A percentile compares a stretch with the other conserved stretches of the same genome.
phyloP scores from a whole-genome alignment of 768 basidiomycete species.

The Agaricus sinodeliciosus region DNA sequence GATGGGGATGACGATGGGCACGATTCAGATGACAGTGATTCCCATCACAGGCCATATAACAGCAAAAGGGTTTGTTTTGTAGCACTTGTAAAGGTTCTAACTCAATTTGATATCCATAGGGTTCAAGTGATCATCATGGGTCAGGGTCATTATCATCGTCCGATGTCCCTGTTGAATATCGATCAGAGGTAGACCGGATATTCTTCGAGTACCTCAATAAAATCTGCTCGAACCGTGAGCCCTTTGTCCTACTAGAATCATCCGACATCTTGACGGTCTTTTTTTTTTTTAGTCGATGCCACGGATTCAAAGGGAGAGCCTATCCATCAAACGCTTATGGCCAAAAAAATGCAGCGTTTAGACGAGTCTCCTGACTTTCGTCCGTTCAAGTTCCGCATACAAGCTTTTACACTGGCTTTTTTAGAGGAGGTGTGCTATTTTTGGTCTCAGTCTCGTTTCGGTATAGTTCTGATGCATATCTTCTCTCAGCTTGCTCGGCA shows the following conservation, averaged over 20 bases:
- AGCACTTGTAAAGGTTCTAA: not conserved
- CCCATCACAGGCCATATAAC: conserved; percentile 9
- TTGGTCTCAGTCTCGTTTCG: not conserved
- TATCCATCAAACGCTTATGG: conserved; percentile 97
- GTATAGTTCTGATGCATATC: not conserved
- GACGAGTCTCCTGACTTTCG: conserved; percentile 96
- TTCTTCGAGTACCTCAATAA: conserved; percentile 86
- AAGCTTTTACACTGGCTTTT: conserved; percentile 95
- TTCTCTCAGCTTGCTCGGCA: conserved; percentile 64
- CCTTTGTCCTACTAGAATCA: not conserved
- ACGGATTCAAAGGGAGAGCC: conserved; percentile 93
- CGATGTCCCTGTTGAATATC: conserved; percentile 78
- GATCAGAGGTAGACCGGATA: conserved; percentile 77
- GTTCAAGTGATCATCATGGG: conserved; percentile 23
- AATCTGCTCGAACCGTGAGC: conserved; percentile 85
- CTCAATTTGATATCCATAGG: conserved; percentile 12
- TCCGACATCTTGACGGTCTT: conserved; percentile 14
- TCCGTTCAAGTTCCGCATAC: conserved; percentile 98
- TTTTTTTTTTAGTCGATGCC: conserved; percentile 64
- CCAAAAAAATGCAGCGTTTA: conserved; percentile 96
- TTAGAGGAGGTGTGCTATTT: conserved; percentile 67
- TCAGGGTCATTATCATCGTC: conserved; percentile 21
- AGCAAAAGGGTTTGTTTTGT: not conserved
- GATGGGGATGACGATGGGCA: conserved; percentile 41
- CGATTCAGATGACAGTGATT: conserved; percentile 28